Evolutionary conservation across 2,329 filamentous ascomycete genomes (phyloP).

Genomic region (Cercospora sp.): DNA sequence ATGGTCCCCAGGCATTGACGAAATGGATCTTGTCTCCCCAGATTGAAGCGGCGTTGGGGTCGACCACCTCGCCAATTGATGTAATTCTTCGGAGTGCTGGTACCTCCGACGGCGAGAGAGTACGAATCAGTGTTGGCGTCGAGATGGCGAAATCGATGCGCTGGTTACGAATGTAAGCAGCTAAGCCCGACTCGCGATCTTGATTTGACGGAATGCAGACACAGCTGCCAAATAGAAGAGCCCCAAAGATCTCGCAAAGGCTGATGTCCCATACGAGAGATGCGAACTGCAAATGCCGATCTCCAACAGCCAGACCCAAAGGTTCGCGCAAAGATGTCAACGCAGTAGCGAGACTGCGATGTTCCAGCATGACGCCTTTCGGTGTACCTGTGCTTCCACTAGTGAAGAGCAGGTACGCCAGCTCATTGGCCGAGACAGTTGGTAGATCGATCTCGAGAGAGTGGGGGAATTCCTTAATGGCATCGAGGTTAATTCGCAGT

Average conservation of each 20-base stretch:
- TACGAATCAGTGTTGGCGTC: background rate
- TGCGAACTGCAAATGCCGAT: background rate
- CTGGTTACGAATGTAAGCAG: background rate
- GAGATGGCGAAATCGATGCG: constrained; percentile 9
- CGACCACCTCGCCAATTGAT: background rate
- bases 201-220: background rate
- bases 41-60: background rate
- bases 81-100: background rate
- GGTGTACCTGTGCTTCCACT: constrained; percentile 54
- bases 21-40: background rate
- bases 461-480: background rate
- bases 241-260: background rate
- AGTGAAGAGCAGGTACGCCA: constrained; percentile 18
- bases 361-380: constrained; percentile 21
- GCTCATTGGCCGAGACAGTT: background rate
- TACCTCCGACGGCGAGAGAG: constrained; percentile 4
- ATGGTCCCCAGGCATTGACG: constrained; percentile 1
- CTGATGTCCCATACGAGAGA: background rate
- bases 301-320: background rate
- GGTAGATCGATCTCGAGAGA: background rate
- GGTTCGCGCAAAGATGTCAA: background rate
- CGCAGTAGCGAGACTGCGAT: constrained; percentile 1
- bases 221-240: constrained; percentile 18
- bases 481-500: background rate
- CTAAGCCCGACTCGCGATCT: background rate